Base-by-base conservation (phyloP, 2,329 filamentous ascomycete species). In the Arthrobotrys pseudoclavata region DNA sequence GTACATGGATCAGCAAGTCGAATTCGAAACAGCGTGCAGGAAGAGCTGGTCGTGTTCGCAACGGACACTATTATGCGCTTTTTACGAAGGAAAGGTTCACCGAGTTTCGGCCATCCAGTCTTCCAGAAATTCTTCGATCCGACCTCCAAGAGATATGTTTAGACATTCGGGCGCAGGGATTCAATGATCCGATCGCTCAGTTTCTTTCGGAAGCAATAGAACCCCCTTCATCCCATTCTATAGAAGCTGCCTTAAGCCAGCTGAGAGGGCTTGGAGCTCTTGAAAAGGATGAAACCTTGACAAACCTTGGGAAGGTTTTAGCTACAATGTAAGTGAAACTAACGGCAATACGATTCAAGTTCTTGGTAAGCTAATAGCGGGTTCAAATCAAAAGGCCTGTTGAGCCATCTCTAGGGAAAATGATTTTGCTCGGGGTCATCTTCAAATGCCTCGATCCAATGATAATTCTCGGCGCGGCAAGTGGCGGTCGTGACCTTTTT, bases 401-500 rank as follows among this genome's bases (percentile, higher is more conserved):
- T 3, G 83, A 85, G 69, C 86, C 86, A 5, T 79, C 82, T 2
- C 79, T 85, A 40, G 86, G 84, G 31, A 87, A 87, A 76, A 85
- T 87, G 84, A 84, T 87, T 63, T 68, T 87, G 20, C 81, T 88
- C 9, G 86, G 86, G 4, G 81, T 86, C 26, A 84, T 88, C 53
- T 88, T 88, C 82, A 83, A 84, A 42, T 88, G 86, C 79, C 82
- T 88, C 3, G 86, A 87, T 77, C 86, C 86, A 0, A 84, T 87
- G 79, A 79, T 88, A 29, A 84, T 87, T 29, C 79, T 86, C 4
- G 85, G 84, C 24, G 82, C 83, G 15, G 81, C 84, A 4, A 81
- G 80, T 3, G 79, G 80, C 4, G 82, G 83, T 42, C 79, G 83
- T n/a, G 78, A 82, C n/a, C 76, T 86, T 6, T 84, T 85, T 66